Conservation (phyloP, 108 stramenopile genomes). For the Nannochloropsis salina region DNA sequence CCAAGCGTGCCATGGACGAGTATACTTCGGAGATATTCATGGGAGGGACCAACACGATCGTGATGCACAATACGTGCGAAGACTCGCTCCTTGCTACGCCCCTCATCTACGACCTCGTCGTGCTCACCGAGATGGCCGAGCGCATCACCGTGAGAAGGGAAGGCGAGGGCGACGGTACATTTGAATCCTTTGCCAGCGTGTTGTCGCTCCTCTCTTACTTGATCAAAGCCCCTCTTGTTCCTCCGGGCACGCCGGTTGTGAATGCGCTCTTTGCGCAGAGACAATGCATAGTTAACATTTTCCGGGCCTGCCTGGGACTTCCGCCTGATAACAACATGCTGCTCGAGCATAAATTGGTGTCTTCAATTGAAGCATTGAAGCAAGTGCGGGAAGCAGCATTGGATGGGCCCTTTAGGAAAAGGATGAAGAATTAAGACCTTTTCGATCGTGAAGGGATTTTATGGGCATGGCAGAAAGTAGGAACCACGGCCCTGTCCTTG, state of each 20-base stretch:
- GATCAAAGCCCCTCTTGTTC: constrained; percentile 95
- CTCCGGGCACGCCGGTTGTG: constrained; percentile 90
- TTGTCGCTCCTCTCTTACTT: constrained; percentile 89
- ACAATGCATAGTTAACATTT: constrained; percentile 68
- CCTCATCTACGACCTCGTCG: constrained; percentile 89
- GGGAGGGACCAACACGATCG: constrained; percentile 94
- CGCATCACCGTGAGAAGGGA: constrained; percentile 65
- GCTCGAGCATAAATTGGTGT: constrained; percentile 67
- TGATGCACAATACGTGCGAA: constrained; percentile 98
- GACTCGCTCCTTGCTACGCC: constrained; percentile 93
- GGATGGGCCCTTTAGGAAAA: constrained; percentile 8
- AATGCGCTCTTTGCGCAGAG: constrained; percentile 96
- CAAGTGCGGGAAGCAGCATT: neutral
- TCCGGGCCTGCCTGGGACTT: constrained; percentile 89
- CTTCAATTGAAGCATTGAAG: constrained; percentile 31
- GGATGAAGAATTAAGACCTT: neutral
- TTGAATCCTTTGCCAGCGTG: constrained; percentile 88
- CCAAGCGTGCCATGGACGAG: constrained; percentile 98
- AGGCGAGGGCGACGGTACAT: constrained; percentile 59
- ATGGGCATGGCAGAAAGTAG: too few species aligned
- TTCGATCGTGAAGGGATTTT: too few species aligned
- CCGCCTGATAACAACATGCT: constrained; percentile 90
- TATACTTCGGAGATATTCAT: constrained; percentile 97
- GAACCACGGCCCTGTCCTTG: too few species aligned
- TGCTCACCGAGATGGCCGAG: constrained; percentile 83